Conservation (phyloP, 768 basidiomycete genomes). For the Termitomyces sp. region DNA sequence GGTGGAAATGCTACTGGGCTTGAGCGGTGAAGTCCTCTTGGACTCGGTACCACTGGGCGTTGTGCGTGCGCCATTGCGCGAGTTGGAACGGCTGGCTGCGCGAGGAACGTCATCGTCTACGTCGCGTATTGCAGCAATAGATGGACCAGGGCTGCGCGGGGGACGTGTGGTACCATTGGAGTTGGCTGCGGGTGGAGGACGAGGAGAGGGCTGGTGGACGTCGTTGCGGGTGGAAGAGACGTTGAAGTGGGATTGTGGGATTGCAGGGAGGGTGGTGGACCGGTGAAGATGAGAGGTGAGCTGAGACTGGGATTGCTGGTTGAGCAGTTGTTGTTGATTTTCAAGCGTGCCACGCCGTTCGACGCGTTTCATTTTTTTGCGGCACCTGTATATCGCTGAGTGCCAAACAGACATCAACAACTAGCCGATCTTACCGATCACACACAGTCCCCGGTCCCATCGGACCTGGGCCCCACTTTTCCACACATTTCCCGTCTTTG, state of each 20-base stretch:
- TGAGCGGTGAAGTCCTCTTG: constrained; percentile 7
- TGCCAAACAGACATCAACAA: background rate
- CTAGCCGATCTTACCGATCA: constrained; percentile 50
- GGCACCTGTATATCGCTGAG: constrained; percentile 42
- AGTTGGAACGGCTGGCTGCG: constrained; percentile 7
- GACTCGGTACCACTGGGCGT: background rate
- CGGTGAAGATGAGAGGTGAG: constrained; percentile 5
- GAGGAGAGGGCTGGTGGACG: background rate
- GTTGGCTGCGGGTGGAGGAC: background rate
- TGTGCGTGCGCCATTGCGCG: constrained; percentile 7
- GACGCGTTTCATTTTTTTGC: constrained; percentile 85
- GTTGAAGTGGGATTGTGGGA: constrained; percentile 7
- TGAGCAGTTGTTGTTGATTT: background rate
- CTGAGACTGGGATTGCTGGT: background rate
- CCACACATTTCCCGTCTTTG: constrained; percentile 83
- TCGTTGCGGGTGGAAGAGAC: constrained; percentile 4
- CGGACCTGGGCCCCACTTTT: constrained; percentile 86
- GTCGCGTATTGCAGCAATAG: background rate
- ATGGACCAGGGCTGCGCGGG: constrained; percentile 11
- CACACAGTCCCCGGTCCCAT: constrained; percentile 83
- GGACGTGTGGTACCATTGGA: constrained; percentile 3
- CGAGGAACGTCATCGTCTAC: background rate
- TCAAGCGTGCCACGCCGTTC: constrained; percentile 71
- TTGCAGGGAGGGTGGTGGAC: constrained; percentile 15
- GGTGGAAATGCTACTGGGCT: constrained; percentile 9